Base-by-base conservation (phyloP, 2,329 filamentous ascomycete genomes). In the Sordariomycetes sp. region DNA sequence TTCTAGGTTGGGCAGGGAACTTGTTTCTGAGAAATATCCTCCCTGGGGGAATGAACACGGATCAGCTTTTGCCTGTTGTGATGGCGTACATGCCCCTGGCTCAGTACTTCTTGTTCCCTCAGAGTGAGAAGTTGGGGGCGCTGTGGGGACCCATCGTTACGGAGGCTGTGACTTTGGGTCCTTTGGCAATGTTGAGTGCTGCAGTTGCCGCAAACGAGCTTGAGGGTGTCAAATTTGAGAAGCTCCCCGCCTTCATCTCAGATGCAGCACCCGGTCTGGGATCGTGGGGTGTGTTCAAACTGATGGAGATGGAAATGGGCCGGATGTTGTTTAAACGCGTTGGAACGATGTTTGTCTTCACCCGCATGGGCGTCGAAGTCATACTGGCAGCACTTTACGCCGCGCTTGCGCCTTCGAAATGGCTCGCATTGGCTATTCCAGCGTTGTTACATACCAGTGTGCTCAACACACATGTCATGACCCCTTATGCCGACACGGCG, bases 121-220 rank as follows among this genome's bases (percentile, higher is more conserved):
- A 72, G 50, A 93, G 84, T 56, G 67, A 64, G 5, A 46, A 58
- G 8, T 59, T 94, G 15, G 84, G 84, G 1, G 76, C 79, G 12
- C 62, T 70, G 7, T 73, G 73, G 50, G 92, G 90, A 0, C 88
- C 92, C 2, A 50, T 87, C 6, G 53, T 86, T 35, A 88, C 82
- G 1, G 86, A 94, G 52, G 53, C 66, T 2, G 49, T 87, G 21
- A 88, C 85, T 2, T 75, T 86, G 48, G 76, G 83, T 35, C 82
- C 82, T 1, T 53, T 87, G 19, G 57, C 82, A 9, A 53, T 72
- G n/a, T 48, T 84, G n/a, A 73, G 78, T 3, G 67, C 78, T 5
- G 71, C 76, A 19, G 72, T 70, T 38, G 73, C 78, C 4, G 79
- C 79, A 1, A 74, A 78, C 33, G 58, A 77, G 25, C 61, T 88